Percentiles rank a stretch among this genome's conserved stretches.
Conservation (phyloP, 2,329 filamentous ascomycete species). For the Fusarium sp. region DNA sequence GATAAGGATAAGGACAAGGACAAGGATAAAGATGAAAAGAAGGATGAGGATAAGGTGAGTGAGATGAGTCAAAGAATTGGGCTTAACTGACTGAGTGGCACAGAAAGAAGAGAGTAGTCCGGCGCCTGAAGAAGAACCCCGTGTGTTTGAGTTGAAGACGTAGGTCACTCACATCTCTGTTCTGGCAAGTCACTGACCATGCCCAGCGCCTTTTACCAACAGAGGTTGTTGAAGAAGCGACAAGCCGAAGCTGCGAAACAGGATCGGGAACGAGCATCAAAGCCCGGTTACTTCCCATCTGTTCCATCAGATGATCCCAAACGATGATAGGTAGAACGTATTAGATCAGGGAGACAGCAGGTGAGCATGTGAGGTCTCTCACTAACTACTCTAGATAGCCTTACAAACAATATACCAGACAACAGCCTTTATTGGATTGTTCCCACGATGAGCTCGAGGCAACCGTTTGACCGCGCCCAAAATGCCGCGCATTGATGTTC, state of each 20-base stretch:
- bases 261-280: conserved; percentile 82
- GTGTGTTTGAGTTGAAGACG: conserved; percentile 87
- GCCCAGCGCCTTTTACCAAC: conserved; percentile 82
- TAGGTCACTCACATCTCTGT: conserved; percentile 49
- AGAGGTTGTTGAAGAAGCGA: conserved; percentile 79
- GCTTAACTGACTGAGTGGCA: neutral
- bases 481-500: neutral
- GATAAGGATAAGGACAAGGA: conserved; percentile 54
- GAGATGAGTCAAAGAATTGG: neutral
- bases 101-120: conserved; percentile 38
- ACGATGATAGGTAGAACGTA: conserved; percentile 22
- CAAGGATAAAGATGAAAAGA: conserved; percentile 45
- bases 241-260: conserved; percentile 69
- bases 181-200: neutral
- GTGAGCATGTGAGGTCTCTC: neutral
- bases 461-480: too few species aligned
- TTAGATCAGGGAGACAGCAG: neutral
- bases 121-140: conserved; percentile 67
- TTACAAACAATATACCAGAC: neutral
- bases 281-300: conserved; percentile 84
- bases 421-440: too few species aligned
- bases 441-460: neutral
- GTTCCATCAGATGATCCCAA: conserved; percentile 74
- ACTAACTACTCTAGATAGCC: neutral
- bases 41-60: conserved; percentile 34